Percentiles rank a stretch among this genome's conserved stretches.
Conservation (phyloP, 345 rosid genomes). For the Combretum micranthum region DNA sequence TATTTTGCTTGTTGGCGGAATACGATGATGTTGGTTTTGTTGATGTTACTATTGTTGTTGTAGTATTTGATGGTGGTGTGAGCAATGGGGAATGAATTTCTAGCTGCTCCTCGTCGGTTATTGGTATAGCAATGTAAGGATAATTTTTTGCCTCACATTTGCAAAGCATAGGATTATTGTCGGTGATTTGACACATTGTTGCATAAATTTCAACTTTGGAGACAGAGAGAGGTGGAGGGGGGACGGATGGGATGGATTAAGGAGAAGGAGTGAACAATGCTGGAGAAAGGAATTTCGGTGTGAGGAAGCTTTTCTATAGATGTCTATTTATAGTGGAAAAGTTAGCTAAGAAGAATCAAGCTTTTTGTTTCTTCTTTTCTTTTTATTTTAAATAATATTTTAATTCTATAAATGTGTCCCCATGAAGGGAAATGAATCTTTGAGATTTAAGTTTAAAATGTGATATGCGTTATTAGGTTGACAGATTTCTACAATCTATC, state of each 20-base stretch:
- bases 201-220: not conserved
- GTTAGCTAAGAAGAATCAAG: slow-evolving; percentile 5
- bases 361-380: not conserved
- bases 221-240: not conserved
- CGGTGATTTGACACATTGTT: slow-evolving; percentile 10
- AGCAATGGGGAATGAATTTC: slow-evolving; percentile 4
- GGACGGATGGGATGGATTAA: not conserved
- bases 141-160: slow-evolving; percentile 8
- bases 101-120: slow-evolving; percentile 3
- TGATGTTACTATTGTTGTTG: not conserved
- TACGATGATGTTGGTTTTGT: not conserved
- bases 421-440: too few relatives aligned
- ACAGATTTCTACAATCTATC: too few relatives aligned
- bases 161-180: slow-evolving; percentile 3
- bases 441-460: too few relatives aligned
- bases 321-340: too few relatives aligned
- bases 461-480: too few relatives aligned
- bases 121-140: slow-evolving; percentile 2
- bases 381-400: too few relatives aligned
- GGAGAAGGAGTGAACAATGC: slow-evolving; percentile 1
- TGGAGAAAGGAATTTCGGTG: not conserved
- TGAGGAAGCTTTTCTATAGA: too few relatives aligned
- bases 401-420: too few relatives aligned
- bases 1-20: not conserved
- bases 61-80: slow-evolving; percentile 7